Evolutionary conservation across 192 early-diverging fungal species (phyloP), one percentile per base, ranked within the genome.

Genomic region (Chytriomyces hyalinus): DNA sequence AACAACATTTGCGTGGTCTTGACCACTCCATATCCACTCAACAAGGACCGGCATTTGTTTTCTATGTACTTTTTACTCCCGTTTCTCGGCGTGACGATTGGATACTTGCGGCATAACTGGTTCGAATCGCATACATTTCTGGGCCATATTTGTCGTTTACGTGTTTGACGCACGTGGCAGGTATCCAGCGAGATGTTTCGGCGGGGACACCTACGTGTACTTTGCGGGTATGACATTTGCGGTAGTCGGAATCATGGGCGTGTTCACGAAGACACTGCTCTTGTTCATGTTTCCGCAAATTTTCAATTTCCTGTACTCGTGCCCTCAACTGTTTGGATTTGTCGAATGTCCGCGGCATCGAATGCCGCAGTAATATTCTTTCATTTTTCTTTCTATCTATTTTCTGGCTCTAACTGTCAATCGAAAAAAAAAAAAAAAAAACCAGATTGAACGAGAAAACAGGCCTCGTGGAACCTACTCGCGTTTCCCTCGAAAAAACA

Each of bases 211-310:
- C 0, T 97, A 91, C 77, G 92, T 93, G 79, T 99, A 99, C 74
- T 98, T 98, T 92, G 95, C 96, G 3, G 98, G 98, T 4, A 99
- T 99, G 97, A 95, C 94, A 0, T 96, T 99, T 87, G 95, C 98
- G 0, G 98, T 99, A 2, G 94, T 97, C 11, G 96, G 96, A 0
- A 96, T 99, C 73, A 77, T 97, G 53, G 93, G 94, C 10, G 95
- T 97, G 61, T 96, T 97, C 75, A 93, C 92, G 61, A 98, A 98
- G 75, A 98, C 97, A 0, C 80, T 99, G 63, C 69, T 99, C 51
- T 79, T 99, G 61, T 93, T 99, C 76, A 97, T 98, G 82, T 80
- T 96, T 6, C 98, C 98, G 0, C 98, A 99, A 81, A 90, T 97
- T 10, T 96, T 99, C 81, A 99, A 99, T 81, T 99, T 99, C 84